Evolutionary conservation across 129 eudicot species (phyloP).

Genomic region (Helianthus tuberosus): DNA sequence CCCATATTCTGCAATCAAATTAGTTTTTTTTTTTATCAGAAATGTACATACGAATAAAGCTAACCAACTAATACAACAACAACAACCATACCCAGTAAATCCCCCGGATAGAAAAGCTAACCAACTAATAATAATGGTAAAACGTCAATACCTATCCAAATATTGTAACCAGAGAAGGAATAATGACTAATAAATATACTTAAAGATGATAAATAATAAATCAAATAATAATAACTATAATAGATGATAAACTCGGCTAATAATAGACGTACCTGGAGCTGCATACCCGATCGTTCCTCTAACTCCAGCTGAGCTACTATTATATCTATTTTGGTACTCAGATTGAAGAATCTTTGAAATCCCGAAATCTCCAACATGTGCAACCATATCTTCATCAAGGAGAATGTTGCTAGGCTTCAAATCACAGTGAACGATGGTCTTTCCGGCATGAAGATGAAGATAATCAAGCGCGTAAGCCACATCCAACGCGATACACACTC

Average conservation of each 20-base stretch:
- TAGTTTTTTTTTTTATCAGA: neutral
- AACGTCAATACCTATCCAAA: too few relatives aligned
- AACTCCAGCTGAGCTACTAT: constrained; percentile 38
- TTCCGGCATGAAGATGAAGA: constrained; percentile 43
- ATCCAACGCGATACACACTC: constrained; percentile 47
- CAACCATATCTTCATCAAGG: constrained; percentile 50
- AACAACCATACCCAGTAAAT: too few relatives aligned
- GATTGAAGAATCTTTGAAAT: constrained; percentile 38
- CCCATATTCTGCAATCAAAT: constrained; percentile 45
- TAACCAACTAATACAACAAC: too few relatives aligned
- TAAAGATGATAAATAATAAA: too few relatives aligned
- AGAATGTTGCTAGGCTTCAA: constrained; percentile 61
- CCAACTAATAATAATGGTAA: too few relatives aligned
- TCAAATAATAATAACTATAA: too few relatives aligned
- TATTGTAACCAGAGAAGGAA: too few relatives aligned
- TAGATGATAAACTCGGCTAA: neutral
- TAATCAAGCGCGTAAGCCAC: constrained; percentile 55
- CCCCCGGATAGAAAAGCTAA: too few relatives aligned
- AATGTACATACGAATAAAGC: too few relatives aligned
- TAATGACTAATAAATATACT: too few relatives aligned
- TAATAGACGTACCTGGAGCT: constrained; percentile 44
- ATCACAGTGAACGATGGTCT: constrained; percentile 53
- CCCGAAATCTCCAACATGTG: constrained; percentile 59
- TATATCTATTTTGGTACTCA: constrained; percentile 21
- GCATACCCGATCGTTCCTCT: constrained; percentile 51